These are phyloP conservation scores for Chaetomidium leptoderma DNA, from an alignment of 495 filamentous ascomycete species.

Conservation along the genomic window DNA sequence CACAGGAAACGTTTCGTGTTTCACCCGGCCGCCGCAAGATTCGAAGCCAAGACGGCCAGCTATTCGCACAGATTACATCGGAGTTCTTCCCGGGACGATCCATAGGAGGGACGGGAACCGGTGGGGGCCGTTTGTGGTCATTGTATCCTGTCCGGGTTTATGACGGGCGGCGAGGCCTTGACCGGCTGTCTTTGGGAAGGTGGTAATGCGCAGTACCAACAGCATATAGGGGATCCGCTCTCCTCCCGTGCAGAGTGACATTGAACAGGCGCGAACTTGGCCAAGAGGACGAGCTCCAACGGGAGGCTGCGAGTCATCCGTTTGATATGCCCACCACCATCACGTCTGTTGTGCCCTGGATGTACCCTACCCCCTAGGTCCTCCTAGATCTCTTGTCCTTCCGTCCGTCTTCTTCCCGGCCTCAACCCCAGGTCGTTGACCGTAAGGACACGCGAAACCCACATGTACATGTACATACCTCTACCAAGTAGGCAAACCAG, in stretches of 20 bases:
- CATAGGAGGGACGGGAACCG: not conserved
- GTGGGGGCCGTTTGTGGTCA: not conserved
- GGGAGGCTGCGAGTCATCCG: not conserved
- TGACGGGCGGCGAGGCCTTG: not conserved
- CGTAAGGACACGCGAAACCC: too few relatives aligned
- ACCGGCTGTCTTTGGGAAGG: constrained; percentile 2
- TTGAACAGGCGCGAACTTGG: not conserved
- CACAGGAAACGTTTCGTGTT: not conserved
- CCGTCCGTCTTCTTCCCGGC: too few relatives aligned
- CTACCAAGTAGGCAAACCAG: too few relatives aligned
- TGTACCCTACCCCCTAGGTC: too few relatives aligned
- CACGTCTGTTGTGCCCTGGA: too few relatives aligned
- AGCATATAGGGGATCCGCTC: not conserved
- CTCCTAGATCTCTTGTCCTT: too few relatives aligned
- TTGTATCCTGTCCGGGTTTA: not conserved
- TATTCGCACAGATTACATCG: not conserved
- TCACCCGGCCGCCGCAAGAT: not conserved
- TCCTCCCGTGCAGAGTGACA: constrained; percentile 4
- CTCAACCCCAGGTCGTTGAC: too few relatives aligned
- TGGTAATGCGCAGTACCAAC: constrained; percentile 9
- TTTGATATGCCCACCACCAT: too few relatives aligned
- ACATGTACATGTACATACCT: too few relatives aligned
- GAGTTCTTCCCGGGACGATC: not conserved
- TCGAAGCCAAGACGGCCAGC: not conserved
- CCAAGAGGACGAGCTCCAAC: not conserved